phyloP scores from a whole-genome alignment of 495 filamentous ascomycete genomes.

The Podospora comata region DNA sequence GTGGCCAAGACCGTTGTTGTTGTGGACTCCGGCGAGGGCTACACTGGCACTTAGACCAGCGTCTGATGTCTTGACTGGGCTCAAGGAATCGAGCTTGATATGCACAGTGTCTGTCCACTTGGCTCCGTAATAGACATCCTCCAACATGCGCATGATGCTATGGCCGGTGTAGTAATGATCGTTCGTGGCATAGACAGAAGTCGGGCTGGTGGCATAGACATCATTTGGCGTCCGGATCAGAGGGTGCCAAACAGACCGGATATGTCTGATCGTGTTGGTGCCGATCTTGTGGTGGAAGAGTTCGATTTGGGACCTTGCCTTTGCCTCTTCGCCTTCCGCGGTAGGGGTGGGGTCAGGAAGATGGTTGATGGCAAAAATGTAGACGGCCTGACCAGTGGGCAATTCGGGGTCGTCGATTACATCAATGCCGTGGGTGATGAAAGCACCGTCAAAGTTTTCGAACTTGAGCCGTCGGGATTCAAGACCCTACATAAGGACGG shows the following conservation, averaged over 20 bases:
- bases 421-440: conserved; percentile 61
- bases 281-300: conserved; percentile 54
- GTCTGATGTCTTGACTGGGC: conserved; percentile 15
- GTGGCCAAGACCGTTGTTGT: conserved; percentile 58
- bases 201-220: conserved; percentile 47
- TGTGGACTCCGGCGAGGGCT: conserved; percentile 44
- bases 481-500: conserved; percentile 42
- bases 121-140: conserved; percentile 37
- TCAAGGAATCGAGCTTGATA: conserved; percentile 22
- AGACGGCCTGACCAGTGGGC: conserved; percentile 47
- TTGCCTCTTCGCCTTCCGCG: conserved; percentile 19
- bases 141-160: conserved; percentile 44
- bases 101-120: conserved; percentile 38
- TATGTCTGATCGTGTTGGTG: conserved; percentile 30
- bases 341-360: conserved; percentile 29
- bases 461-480: conserved; percentile 47
- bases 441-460: conserved; percentile 51
- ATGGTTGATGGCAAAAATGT: conserved; percentile 62
- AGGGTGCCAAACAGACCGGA: conserved; percentile 47
- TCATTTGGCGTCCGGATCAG: conserved; percentile 61
- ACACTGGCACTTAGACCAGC: conserved; percentile 45
- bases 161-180: conserved; percentile 53
- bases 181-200: conserved; percentile 58
- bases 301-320: conserved; percentile 50
- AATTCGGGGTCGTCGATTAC: conserved; percentile 48